A percentile compares a stretch with the other conserved stretches of the same genome.
Conservation (phyloP, 345 rosid species). For the Citrus mangshanensis region DNA sequence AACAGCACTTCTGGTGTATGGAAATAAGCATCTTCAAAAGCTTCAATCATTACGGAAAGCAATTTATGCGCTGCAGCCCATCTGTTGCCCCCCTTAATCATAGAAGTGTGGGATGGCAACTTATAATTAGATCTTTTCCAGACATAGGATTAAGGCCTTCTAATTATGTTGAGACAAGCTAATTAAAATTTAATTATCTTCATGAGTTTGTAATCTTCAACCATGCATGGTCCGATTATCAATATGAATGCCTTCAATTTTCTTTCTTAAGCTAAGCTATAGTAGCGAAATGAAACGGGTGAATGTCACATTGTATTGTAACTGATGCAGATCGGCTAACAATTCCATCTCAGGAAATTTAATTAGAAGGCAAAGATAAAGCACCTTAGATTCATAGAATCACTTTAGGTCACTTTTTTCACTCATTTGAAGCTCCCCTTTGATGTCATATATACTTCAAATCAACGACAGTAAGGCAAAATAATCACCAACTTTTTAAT, state of each 20-base stretch:
- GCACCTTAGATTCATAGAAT: slow-evolving; percentile 23
- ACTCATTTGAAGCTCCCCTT: neutral
- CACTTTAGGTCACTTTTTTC: slow-evolving; percentile 9
- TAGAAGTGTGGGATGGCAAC: neutral
- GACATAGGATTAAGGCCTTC: neutral
- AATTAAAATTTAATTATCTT: neutral
- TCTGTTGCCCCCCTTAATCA: neutral
- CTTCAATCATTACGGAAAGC: neutral
- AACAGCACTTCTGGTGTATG: neutral
- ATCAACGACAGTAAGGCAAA: neutral
- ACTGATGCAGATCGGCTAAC: neutral
- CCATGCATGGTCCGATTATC: neutral
- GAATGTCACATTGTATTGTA: neutral
- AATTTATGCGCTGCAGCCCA: neutral
- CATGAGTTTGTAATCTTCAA: neutral
- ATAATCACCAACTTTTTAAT: neutral
- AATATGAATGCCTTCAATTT: neutral
- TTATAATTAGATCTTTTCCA: neutral
- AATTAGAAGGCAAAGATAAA: slow-evolving; percentile 24
- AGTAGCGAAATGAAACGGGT: neutral
- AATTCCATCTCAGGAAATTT: slow-evolving; percentile 23
- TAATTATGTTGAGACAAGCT: neutral
- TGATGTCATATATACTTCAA: slow-evolving; percentile 1
- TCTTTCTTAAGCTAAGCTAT: neutral
- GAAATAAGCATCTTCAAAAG: slow-evolving; percentile 1